A percentile compares a stretch with the other conserved stretches of the same genome.
phyloP scores from a whole-genome alignment of 2,329 filamentous ascomycete genomes.

The Ascochyta clinopodiicola region DNA sequence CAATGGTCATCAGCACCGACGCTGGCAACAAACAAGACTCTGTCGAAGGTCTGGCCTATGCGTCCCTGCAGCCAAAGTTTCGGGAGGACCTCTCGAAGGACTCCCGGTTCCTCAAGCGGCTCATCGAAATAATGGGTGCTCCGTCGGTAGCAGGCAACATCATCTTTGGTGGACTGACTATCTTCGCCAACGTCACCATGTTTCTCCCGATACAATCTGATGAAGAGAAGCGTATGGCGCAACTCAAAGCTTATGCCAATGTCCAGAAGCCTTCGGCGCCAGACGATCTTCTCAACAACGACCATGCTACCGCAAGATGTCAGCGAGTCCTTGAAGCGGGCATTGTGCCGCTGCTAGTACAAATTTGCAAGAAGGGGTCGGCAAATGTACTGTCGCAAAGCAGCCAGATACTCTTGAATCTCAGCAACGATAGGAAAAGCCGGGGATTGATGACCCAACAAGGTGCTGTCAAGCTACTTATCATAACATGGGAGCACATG shows the following conservation, averaged over 20 bases:
- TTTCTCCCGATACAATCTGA: slow-evolving; percentile 81
- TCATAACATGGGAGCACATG: slow-evolving; percentile 72
- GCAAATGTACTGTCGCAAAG: slow-evolving; percentile 74
- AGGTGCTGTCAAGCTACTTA: slow-evolving; percentile 85
- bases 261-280: slow-evolving; percentile 69
- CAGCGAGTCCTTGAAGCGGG: slow-evolving; percentile 79
- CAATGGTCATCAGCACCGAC: slow-evolving; percentile 68
- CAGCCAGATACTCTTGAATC: slow-evolving; percentile 76
- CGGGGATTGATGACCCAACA: slow-evolving; percentile 87
- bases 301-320: slow-evolving; percentile 77
- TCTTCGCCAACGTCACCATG: slow-evolving; percentile 82
- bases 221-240: slow-evolving; percentile 88
- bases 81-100: slow-evolving; percentile 82
- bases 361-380: slow-evolving; percentile 75
- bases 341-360: slow-evolving; percentile 77
- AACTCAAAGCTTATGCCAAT: slow-evolving; percentile 94
- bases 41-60: slow-evolving; percentile 90
- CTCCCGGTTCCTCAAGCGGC: slow-evolving; percentile 68
- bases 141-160: slow-evolving; percentile 59
- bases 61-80: slow-evolving; percentile 82
- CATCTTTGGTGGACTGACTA: slow-evolving; percentile 84
- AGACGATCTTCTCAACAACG: slow-evolving; percentile 76
- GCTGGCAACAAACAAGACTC: slow-evolving; percentile 70
- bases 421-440: slow-evolving; percentile 75
- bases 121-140: slow-evolving; percentile 67